phyloP scores from a whole-genome alignment of 306 rosid species.

The Fragaria vesca region DNA sequence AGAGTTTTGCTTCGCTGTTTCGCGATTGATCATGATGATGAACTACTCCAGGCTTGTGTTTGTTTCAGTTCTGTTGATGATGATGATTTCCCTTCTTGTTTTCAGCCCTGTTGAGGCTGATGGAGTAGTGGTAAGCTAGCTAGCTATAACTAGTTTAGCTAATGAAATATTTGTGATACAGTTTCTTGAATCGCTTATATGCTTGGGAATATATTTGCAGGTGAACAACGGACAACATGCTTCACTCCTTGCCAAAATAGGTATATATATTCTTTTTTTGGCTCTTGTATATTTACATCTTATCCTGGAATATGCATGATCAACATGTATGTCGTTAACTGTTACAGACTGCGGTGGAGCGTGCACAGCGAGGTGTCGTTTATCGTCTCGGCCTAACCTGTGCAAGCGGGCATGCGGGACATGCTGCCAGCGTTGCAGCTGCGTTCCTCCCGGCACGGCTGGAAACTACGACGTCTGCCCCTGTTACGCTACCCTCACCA shows the following conservation, averaged over 20 bases:
- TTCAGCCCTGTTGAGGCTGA: slow-evolving; percentile 31
- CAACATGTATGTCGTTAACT: neutral
- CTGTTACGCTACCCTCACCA: slow-evolving; percentile 48
- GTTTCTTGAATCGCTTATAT: neutral
- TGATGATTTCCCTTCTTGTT: slow-evolving; percentile 27
- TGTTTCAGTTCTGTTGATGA: slow-evolving; percentile 35
- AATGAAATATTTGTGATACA: neutral
- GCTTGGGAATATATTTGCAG: neutral
- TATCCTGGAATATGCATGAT: too few species aligned
- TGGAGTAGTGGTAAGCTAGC: neutral
- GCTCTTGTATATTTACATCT: too few species aligned
- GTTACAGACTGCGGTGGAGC: slow-evolving; percentile 39
- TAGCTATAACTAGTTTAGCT: neutral
- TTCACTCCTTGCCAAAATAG: slow-evolving; percentile 14
- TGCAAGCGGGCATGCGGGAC: slow-evolving; percentile 54
- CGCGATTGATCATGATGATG: neutral
- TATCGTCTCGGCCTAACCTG: slow-evolving; percentile 32
- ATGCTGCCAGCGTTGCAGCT: slow-evolving; percentile 46
- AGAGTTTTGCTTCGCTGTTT: neutral
- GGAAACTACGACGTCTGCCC: slow-evolving; percentile 44
- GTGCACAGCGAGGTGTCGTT: slow-evolving; percentile 39
- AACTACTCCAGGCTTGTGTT: slow-evolving; percentile 38
- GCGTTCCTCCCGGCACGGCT: slow-evolving; percentile 56
- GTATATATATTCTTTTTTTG: neutral
- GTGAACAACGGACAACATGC: neutral